Conservation (phyloP, 306 rosid species). For the Acacia confusa region DNA sequence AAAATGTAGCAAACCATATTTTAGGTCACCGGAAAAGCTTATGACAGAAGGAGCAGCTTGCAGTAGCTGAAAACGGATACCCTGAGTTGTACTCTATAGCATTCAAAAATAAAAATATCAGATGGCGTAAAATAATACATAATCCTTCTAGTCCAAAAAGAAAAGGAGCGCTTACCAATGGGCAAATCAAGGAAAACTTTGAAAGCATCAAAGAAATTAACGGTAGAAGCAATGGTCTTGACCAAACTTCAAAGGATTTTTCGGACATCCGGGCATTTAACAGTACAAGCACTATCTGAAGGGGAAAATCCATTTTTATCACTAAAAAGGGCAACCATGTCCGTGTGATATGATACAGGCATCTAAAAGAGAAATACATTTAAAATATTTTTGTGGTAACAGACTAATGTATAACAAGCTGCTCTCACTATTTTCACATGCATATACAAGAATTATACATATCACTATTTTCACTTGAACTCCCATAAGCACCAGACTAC, state of each 20-base stretch:
- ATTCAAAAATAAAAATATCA: constrained; percentile 46
- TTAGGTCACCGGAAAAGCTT: constrained; percentile 78
- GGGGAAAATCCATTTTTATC: constrained; percentile 5
- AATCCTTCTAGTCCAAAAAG: constrained; percentile 9
- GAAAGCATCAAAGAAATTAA: constrained; percentile 84
- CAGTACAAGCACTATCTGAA: constrained; percentile 72
- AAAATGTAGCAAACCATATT: constrained; percentile 59
- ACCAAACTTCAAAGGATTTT: constrained; percentile 72
- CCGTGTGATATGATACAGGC: constrained; percentile 3
- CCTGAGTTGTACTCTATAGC: constrained; percentile 78
- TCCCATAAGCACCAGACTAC: neutral
- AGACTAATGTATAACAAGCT: neutral
- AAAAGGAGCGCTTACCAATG: constrained; percentile 62
- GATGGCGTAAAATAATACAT: constrained; percentile 23
- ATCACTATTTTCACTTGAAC: neutral
- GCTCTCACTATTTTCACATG: constrained; percentile 9
- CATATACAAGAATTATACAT: constrained; percentile 3
- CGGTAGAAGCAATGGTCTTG: constrained; percentile 68
- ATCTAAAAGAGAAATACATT: constrained; percentile 8
- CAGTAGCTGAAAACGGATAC: constrained; percentile 77
- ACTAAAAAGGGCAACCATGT: constrained; percentile 23
- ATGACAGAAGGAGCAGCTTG: constrained; percentile 77
- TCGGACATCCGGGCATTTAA: constrained; percentile 87
- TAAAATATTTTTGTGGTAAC: constrained; percentile 7
- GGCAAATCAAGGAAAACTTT: constrained; percentile 82